A percentile compares a stretch with the other conserved stretches of the same genome.
phyloP scores from a whole-genome alignment of 2,329 filamentous ascomycete genomes.

The Macrophomina phaseolina region DNA sequence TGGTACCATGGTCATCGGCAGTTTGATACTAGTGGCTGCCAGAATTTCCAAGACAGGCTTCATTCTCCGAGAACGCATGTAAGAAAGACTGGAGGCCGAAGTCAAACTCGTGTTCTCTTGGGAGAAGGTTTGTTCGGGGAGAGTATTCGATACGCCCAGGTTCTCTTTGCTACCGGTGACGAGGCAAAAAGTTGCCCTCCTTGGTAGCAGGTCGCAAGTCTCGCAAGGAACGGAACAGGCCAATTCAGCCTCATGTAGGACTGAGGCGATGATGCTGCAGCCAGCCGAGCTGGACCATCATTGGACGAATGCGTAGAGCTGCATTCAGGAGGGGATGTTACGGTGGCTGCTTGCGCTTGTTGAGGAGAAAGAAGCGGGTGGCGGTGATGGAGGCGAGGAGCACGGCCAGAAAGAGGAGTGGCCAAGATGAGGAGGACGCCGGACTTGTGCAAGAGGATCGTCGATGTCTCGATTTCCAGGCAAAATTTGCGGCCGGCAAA shows the following conservation, averaged over 20 bases:
- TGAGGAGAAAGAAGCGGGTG: not conserved
- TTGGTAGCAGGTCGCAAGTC: no score
- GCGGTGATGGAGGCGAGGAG: not conserved
- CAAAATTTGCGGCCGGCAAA: not conserved
- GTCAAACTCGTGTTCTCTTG: no score
- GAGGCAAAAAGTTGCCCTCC: no score
- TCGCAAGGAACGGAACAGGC: no score
- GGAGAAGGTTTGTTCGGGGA: no score
- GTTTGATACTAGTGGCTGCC: slow-evolving; percentile 17
- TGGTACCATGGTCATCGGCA: slow-evolving; percentile 48
- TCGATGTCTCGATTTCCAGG: not conserved
- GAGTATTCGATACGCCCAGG: no score
- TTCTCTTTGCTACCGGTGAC: no score
- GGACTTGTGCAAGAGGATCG: not conserved
- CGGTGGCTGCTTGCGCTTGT: not conserved
- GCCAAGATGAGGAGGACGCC: not conserved
- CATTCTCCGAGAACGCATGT: not conserved
- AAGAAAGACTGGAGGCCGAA: not conserved
- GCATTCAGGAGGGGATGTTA: not conserved
- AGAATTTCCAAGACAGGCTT: slow-evolving; percentile 15
- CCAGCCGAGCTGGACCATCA: no score
- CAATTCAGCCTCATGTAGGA: no score
- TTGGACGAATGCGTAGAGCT: no score
- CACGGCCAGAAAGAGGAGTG: not conserved
- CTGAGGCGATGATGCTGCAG: no score